Evolutionary conservation across 176 grass and related monocot species (phyloP).

Genomic region (Hsuehochloa calcarea): DNA sequence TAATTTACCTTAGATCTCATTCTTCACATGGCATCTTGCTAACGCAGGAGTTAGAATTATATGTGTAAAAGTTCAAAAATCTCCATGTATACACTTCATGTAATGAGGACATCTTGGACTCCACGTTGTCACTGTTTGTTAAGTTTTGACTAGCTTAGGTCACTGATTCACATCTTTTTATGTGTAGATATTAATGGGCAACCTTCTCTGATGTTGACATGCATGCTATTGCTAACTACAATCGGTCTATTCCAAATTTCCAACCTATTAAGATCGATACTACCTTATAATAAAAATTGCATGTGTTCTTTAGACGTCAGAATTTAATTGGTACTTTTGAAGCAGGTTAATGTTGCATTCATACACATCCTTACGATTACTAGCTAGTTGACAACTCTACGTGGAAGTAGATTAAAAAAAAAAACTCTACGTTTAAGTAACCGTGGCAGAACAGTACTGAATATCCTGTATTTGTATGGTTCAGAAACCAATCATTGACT

Average conservation of each 20-base stretch:
- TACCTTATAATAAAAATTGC: not conserved
- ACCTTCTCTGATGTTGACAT: slow-evolving; percentile 13
- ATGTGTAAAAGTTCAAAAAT: not conserved
- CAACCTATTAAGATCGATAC: not conserved
- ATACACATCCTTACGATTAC: not conserved
- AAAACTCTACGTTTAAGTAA: too few relatives aligned
- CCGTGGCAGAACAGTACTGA: not conserved
- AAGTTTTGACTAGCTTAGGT: not conserved
- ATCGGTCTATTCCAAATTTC: not conserved
- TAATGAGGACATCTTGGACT: not conserved
- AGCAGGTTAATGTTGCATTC: not conserved
- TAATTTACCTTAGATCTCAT: not conserved
- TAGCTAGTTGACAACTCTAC: not conserved
- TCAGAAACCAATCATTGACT: not conserved
- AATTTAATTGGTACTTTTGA: not conserved
- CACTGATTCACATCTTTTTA: not conserved
- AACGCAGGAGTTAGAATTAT: not conserved
- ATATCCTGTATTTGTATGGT: not conserved
- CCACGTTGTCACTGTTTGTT: not conserved
- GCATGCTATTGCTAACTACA: not conserved
- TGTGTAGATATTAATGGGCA: not conserved
- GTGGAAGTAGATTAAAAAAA: too few relatives aligned
- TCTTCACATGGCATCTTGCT: not conserved
- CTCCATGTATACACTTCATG: not conserved
- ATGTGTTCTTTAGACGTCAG: not conserved